These are phyloP conservation scores for Entonaema liquescens DNA, from an alignment of 495 filamentous ascomycete species.

Conservation along the genomic window DNA sequence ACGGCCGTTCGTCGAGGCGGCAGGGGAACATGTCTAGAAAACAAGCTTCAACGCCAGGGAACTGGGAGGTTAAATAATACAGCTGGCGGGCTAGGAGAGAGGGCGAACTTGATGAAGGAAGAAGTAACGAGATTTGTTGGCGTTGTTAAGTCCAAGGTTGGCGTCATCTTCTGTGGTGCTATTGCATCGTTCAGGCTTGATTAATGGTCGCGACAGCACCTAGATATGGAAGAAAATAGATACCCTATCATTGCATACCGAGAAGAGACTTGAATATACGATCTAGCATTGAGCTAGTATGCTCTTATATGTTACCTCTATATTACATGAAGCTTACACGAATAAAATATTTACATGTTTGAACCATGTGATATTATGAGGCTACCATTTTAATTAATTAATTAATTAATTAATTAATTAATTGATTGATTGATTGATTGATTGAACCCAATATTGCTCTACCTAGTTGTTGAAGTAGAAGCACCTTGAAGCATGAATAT, in stretches of 20 bases:
- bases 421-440: too few relatives aligned
- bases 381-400: too few relatives aligned
- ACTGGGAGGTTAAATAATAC: conserved; percentile 13
- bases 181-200: conserved; percentile 32
- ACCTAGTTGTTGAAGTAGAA: too few relatives aligned
- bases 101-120: conserved; percentile 22
- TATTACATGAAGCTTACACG: background rate
- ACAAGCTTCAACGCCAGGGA: conserved; percentile 7
- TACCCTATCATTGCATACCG: conserved; percentile 40
- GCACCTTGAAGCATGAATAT: too few relatives aligned
- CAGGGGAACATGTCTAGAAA: conserved; percentile 2
- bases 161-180: conserved; percentile 35
- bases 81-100: conserved; percentile 2
- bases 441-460: too few relatives aligned
- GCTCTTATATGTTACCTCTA: background rate
- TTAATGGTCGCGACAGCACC: conserved; percentile 25
- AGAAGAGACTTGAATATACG: conserved; percentile 30
- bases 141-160: conserved; percentile 40
- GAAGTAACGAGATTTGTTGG: conserved; percentile 36
- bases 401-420: too few relatives aligned
- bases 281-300: conserved; percentile 20
- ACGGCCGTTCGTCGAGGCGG: background rate
- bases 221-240: conserved; percentile 43
- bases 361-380: background rate
- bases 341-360: too few relatives aligned